phyloP scores from a whole-genome alignment of 2,329 filamentous ascomycete species.

The Exophiala sp. region DNA sequence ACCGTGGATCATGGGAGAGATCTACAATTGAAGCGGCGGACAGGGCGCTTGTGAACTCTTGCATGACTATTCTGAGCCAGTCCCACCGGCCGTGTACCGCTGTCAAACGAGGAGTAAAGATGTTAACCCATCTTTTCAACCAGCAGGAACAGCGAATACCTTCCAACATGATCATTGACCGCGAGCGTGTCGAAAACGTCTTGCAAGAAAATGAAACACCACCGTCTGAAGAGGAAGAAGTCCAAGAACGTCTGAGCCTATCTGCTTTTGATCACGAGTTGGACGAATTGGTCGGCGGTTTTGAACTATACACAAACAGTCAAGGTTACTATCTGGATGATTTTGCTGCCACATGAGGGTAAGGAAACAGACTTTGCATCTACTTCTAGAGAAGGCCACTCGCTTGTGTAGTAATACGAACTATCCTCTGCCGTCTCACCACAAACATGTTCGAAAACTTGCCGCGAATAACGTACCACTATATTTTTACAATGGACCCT shows the following conservation, averaged over 20 bases:
- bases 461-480: not conserved
- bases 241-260: not conserved
- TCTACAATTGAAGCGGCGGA: not conserved
- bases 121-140: constrained; percentile 1
- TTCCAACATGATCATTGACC: constrained; percentile 1
- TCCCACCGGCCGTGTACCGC: not conserved
- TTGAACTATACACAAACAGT: constrained; percentile 1
- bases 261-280: not conserved
- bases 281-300: constrained; percentile 1
- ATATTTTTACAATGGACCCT: not conserved
- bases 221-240: not conserved
- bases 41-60: not conserved
- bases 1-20: not conserved
- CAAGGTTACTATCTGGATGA: not conserved
- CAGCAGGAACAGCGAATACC: not conserved
- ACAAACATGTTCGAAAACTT: not conserved
- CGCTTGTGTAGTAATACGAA: not conserved
- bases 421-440: not conserved
- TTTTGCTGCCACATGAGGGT: not conserved
- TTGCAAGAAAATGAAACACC: constrained; percentile 2
- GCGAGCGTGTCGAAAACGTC: not conserved
- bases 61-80: not conserved
- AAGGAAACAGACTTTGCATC: not conserved
- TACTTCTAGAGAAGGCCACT: not conserved
- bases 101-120: not conserved